phyloP scores from a whole-genome alignment of 495 filamentous ascomycete genomes.

The Amorphotheca resinae region DNA sequence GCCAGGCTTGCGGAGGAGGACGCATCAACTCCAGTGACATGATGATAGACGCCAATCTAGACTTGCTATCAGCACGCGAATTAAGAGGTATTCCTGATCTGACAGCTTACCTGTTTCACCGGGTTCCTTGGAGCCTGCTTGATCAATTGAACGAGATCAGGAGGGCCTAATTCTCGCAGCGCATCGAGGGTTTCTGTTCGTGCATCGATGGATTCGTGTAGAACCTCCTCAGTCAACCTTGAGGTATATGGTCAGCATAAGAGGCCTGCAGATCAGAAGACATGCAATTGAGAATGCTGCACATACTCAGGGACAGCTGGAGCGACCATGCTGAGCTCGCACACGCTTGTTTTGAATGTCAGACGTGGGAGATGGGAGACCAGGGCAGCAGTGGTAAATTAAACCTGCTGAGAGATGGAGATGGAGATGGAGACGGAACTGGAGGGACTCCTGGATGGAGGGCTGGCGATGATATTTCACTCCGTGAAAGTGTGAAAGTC shows the following conservation, averaged over 20 bases:
- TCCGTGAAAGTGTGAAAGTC: not conserved
- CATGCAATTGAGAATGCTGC: not conserved
- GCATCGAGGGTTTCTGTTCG: slow-evolving; percentile 75
- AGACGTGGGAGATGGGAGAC: too few relatives aligned
- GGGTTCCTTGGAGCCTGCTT: slow-evolving; percentile 63
- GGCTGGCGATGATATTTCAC: not conserved
- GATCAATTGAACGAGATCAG: slow-evolving; percentile 87
- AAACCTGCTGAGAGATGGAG: too few relatives aligned
- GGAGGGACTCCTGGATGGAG: too few relatives aligned
- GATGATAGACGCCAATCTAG: slow-evolving; percentile 88
- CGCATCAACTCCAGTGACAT: slow-evolving; percentile 95
- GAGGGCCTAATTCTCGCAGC: slow-evolving; percentile 85
- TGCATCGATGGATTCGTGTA: slow-evolving; percentile 77
- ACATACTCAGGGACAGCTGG: slow-evolving; percentile 84
- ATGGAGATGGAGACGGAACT: too few relatives aligned
- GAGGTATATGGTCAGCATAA: not conserved
- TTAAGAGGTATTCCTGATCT: slow-evolving; percentile 2
- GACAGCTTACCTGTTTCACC: slow-evolving; percentile 45
- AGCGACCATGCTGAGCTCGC: slow-evolving; percentile 50
- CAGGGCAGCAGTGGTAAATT: too few relatives aligned
- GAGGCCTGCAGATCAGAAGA: slow-evolving; percentile 7
- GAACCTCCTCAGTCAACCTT: slow-evolving; percentile 83
- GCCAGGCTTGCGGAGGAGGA: slow-evolving; percentile 94
- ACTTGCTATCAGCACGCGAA: not conserved
- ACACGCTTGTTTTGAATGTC: not conserved